phyloP scores from a whole-genome alignment of 169 alveolate species.

The Cystoisospora suis region DNA sequence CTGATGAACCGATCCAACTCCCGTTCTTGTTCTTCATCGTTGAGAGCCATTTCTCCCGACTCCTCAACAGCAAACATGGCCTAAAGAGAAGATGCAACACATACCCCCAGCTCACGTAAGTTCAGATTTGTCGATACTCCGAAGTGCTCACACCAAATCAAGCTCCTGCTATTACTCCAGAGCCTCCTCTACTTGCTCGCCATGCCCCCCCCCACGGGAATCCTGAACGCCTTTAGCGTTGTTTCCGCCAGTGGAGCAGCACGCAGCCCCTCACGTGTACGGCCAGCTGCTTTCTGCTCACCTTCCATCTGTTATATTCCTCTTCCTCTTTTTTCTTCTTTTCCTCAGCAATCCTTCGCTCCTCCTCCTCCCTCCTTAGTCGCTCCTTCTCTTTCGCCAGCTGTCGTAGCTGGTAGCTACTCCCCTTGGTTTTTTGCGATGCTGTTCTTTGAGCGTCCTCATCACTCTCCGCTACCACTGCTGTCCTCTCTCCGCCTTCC shows the following conservation, averaged over 20 bases:
- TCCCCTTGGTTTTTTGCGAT: not conserved
- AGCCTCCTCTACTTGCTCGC: too few species aligned
- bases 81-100: not conserved
- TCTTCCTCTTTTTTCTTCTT: not conserved
- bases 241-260: too few species aligned
- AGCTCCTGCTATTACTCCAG: too few species aligned
- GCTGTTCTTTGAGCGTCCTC: not conserved
- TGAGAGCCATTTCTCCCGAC: not conserved
- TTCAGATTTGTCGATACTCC: not conserved
- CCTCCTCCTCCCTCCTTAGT: constrained; percentile 5
- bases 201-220: too few species aligned
- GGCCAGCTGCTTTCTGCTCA: not conserved
- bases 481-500: not conserved
- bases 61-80: constrained; percentile 8
- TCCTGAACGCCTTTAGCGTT: too few species aligned
- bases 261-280: not conserved
- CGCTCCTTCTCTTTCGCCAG: not conserved
- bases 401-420: not conserved
- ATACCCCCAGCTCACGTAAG: not conserved
- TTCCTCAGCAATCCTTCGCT: not conserved
- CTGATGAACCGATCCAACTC: not conserved
- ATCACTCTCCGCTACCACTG: not conserved
- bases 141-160: not conserved
- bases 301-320: constrained; percentile 12
- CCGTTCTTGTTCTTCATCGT: constrained; percentile 17